These are phyloP conservation scores for Sugiyamaella qingdaonensis DNA, from an alignment of 805 yeast species.

Conservation along the genomic window DNA sequence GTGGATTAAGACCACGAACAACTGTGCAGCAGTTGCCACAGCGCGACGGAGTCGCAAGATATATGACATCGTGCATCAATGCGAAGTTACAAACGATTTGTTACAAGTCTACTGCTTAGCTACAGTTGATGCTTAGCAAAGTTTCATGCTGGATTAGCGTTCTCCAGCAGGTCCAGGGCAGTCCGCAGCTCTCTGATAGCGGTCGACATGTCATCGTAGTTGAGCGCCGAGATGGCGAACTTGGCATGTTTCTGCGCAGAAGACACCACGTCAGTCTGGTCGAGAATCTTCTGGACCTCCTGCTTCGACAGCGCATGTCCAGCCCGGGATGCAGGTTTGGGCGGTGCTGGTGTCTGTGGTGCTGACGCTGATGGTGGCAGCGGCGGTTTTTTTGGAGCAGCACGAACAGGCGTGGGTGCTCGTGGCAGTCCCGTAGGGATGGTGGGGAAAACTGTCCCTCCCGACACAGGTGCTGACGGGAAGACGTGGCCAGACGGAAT, in stretches of 20 bases:
- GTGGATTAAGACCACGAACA: too few species aligned
- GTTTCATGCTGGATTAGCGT: not conserved
- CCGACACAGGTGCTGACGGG: slow-evolving; percentile 10
- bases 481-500: slow-evolving; percentile 7
- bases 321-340: slow-evolving; percentile 13
- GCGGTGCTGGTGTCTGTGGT: not conserved
- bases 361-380: slow-evolving; percentile 4
- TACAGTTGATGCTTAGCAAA: not conserved
- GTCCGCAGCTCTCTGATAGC: slow-evolving; percentile 52
- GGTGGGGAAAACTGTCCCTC: slow-evolving; percentile 3
- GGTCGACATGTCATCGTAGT: slow-evolving; percentile 63
- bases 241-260: slow-evolving; percentile 60
- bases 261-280: slow-evolving; percentile 35
- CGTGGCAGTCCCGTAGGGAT: slow-evolving; percentile 15
- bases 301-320: slow-evolving; percentile 17
- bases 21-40: too few species aligned
- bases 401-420: slow-evolving; percentile 13
- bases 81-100: too few species aligned
- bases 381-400: slow-evolving; percentile 10
- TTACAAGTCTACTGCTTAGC: too few species aligned
- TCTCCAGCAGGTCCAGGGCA: slow-evolving; percentile 40
- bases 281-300: slow-evolving; percentile 29
- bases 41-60: too few species aligned
- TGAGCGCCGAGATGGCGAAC: slow-evolving; percentile 69
- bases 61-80: too few species aligned